These are phyloP conservation scores for Tetrahymena thermophila DNA, from an alignment of 73 alveolate genomes.

Conservation along the genomic window DNA sequence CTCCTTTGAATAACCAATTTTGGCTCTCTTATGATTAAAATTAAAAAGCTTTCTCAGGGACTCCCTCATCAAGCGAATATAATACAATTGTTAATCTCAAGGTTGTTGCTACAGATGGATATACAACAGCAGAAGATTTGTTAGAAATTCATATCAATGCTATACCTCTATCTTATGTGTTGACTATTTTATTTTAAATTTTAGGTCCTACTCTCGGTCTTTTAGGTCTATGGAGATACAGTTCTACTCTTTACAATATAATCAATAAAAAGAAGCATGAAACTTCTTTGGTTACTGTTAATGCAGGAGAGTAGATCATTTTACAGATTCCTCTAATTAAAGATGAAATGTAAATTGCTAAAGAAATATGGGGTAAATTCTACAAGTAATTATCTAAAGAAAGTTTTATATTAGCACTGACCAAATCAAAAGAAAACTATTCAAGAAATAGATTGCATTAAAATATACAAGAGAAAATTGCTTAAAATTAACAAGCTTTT, in stretches of 20 bases:
- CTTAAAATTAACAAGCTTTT: too few relatives aligned
- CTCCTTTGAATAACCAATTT: neutral
- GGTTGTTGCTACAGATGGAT: neutral
- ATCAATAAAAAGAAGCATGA: neutral
- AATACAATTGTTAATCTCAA: neutral
- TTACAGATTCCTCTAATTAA: neutral
- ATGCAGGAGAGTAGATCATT: neutral
- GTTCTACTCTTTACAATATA: neutral
- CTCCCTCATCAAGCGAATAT: neutral
- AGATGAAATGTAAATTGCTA: neutral
- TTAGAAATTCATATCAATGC: neutral
- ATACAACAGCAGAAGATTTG: neutral
- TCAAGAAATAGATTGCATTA: neutral
- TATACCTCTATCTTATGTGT: neutral
- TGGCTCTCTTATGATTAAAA: neutral
- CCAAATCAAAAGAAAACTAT: neutral
- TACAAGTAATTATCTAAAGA: neutral
- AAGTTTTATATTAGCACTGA: neutral
- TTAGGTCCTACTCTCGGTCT: neutral
- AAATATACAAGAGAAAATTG: neutral
- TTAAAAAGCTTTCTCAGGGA: neutral
- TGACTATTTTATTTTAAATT: neutral
- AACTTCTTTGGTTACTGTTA: neutral
- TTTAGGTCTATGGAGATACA: neutral
- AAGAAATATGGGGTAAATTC: neutral